A percentile compares a stretch with the other conserved stretches of the same genome.
These are phyloP conservation scores for Acrocalymma vagum DNA, from an alignment of 2,329 filamentous ascomycete species.

Conservation along the genomic window DNA sequence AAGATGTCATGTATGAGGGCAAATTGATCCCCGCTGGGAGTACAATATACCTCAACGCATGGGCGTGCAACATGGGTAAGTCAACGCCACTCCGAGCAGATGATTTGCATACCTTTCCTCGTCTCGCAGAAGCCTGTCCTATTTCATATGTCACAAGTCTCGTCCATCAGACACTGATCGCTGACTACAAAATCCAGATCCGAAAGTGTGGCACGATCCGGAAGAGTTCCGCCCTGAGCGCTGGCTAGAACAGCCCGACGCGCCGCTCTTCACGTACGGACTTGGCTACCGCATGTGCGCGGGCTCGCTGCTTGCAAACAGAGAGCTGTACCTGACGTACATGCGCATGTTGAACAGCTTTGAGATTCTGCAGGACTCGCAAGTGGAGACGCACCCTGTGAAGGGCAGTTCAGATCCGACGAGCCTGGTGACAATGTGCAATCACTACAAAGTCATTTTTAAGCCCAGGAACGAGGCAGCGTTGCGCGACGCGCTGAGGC, in stretches of 20 bases:
- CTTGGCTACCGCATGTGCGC: conserved; percentile 75
- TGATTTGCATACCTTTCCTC: neutral
- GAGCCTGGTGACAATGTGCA: conserved; percentile 69
- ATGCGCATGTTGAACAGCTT: conserved; percentile 70
- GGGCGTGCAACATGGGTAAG: conserved; percentile 74
- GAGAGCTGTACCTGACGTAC: conserved; percentile 71
- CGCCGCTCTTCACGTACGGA: conserved; percentile 71
- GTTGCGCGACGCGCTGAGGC: conserved; percentile 53
- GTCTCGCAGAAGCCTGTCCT: too few species aligned
- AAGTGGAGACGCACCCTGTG: conserved; percentile 67
- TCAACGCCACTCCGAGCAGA: conserved; percentile 7
- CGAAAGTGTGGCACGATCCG: conserved; percentile 66
- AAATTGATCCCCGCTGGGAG: conserved; percentile 68
- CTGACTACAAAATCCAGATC: conserved; percentile 46
- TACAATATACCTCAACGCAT: conserved; percentile 71
- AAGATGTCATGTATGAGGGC: conserved; percentile 66
- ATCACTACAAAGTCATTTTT: conserved; percentile 66
- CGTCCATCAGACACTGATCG: conserved; percentile 5
- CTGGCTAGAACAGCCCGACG: conserved; percentile 70
- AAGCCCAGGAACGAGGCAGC: conserved; percentile 61
- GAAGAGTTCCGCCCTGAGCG: conserved; percentile 68
- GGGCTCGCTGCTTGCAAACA: conserved; percentile 68
- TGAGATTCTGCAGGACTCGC: conserved; percentile 62
- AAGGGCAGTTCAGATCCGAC: conserved; percentile 68
- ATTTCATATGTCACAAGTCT: neutral